Evolutionary conservation across 805 yeast species (phyloP).

Genomic region (Kodamaea neixiangensis): DNA sequence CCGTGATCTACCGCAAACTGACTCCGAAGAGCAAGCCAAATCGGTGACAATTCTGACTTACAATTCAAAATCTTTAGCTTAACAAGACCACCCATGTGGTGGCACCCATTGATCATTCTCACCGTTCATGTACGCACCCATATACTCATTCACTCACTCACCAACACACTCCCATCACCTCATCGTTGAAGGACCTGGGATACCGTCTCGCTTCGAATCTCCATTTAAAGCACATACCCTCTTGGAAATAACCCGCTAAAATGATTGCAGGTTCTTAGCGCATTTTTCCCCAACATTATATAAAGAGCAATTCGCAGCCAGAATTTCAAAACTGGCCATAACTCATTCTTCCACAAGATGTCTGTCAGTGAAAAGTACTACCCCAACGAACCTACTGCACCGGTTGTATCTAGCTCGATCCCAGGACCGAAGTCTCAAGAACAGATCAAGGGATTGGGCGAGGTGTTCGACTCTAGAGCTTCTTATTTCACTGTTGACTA

Average conservation of each 20-base stretch:
- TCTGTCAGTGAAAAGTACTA: slow-evolving; percentile 59
- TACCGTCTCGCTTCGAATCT: too few species aligned
- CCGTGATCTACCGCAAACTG: too few species aligned
- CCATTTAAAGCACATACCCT: neutral
- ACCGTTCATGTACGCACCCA: too few species aligned
- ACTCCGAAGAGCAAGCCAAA: too few species aligned
- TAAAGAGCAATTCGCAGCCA: neutral
- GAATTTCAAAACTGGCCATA: neutral
- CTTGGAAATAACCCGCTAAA: neutral
- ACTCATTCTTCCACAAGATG: slow-evolving; percentile 14
- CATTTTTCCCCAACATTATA: neutral
- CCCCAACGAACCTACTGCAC: slow-evolving; percentile 79
- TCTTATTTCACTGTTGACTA: slow-evolving; percentile 78
- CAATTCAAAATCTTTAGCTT: too few species aligned
- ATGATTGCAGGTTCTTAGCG: too few species aligned
- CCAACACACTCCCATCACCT: too few species aligned
- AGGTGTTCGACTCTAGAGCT: slow-evolving; percentile 71
- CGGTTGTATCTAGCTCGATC: slow-evolving; percentile 58
- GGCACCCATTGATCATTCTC: too few species aligned
- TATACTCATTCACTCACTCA: too few species aligned
- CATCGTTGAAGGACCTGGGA: too few species aligned
- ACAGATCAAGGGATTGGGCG: slow-evolving; percentile 53
- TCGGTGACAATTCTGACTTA: too few species aligned
- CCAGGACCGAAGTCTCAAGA: slow-evolving; percentile 77
- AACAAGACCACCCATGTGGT: too few species aligned